phyloP scores from a whole-genome alignment of 257 asterid genomes.

The Mentha longifolia region DNA sequence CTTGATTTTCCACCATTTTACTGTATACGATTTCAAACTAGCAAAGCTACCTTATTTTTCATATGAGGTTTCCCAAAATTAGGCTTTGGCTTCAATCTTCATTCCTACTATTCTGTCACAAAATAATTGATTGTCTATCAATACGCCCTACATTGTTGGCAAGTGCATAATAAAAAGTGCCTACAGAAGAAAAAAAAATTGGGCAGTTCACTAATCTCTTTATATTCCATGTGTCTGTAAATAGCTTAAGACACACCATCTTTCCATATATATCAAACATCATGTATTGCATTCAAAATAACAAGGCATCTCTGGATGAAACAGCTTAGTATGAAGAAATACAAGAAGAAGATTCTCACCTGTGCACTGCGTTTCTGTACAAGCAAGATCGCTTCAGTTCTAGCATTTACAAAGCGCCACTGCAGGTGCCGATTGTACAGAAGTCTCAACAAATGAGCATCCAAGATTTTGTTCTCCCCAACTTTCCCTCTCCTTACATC shows the following conservation, averaged over 20 bases:
- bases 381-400: conserved; percentile 66
- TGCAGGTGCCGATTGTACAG: conserved; percentile 88
- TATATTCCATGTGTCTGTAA: background rate
- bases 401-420: conserved; percentile 90
- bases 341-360: conserved; percentile 51
- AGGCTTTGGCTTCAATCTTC: background rate
- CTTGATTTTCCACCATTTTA: background rate
- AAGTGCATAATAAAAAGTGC: background rate
- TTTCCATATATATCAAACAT: background rate
- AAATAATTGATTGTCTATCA: conserved; percentile 4
- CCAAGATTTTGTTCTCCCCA: conserved; percentile 80
- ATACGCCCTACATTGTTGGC: conserved; percentile 5
- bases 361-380: conserved; percentile 80
- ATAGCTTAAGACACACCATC: background rate
- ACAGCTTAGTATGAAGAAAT: background rate
- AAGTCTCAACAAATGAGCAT: conserved; percentile 87
- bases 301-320: background rate
- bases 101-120: background rate
- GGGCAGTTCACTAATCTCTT: conserved; percentile 5
- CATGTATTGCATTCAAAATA: background rate
- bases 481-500: conserved; percentile 94
- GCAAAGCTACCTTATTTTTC: background rate
- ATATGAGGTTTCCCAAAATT: background rate
- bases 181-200: conserved; percentile 1
- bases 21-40: conserved; percentile 8